phyloP scores from a whole-genome alignment of 176 grass and related monocot genomes.

The Phoenix roebelenii region DNA sequence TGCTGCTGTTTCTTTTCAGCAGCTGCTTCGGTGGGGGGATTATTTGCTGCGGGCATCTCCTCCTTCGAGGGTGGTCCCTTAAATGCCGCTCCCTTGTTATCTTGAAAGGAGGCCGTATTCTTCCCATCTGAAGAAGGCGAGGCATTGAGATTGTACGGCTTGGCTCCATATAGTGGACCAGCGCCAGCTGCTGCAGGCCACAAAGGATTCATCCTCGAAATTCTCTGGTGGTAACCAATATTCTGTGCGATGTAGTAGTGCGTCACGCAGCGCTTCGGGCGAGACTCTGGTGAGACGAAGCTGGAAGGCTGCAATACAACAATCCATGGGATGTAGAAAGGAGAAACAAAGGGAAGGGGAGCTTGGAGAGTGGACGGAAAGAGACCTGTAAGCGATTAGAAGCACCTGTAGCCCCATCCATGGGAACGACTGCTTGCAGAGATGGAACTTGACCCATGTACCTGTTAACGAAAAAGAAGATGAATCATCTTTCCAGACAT shows the following conservation, averaged over 20 bases:
- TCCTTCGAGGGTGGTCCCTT: constrained; percentile 45
- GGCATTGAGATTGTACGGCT: constrained; percentile 50
- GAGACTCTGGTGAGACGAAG: constrained; percentile 37
- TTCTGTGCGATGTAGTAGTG: constrained; percentile 82
- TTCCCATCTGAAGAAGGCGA: constrained; percentile 56
- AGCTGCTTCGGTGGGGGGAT: constrained; percentile 35
- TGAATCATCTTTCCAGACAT: too few species aligned
- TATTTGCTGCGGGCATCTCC: constrained; percentile 31
- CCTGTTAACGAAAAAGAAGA: constrained; percentile 27
- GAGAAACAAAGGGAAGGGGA: background rate
- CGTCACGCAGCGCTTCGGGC: constrained; percentile 61
- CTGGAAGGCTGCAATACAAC: constrained; percentile 41
- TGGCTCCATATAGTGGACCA: constrained; percentile 46
- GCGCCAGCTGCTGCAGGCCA: constrained; percentile 51
- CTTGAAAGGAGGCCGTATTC: constrained; percentile 35
- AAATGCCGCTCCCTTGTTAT: constrained; percentile 39
- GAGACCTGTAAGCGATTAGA: constrained; percentile 57
- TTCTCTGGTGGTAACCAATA: constrained; percentile 54
- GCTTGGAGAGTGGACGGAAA: background rate
- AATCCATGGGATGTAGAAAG: background rate
- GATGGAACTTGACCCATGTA: constrained; percentile 66
- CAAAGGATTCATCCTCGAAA: constrained; percentile 66
- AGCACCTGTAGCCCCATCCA: constrained; percentile 44
- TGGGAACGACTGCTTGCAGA: constrained; percentile 54
- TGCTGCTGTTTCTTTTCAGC: constrained; percentile 47